phyloP scores from a whole-genome alignment of 352 stramenopile genomes.

The Globisporangium irregulare region DNA sequence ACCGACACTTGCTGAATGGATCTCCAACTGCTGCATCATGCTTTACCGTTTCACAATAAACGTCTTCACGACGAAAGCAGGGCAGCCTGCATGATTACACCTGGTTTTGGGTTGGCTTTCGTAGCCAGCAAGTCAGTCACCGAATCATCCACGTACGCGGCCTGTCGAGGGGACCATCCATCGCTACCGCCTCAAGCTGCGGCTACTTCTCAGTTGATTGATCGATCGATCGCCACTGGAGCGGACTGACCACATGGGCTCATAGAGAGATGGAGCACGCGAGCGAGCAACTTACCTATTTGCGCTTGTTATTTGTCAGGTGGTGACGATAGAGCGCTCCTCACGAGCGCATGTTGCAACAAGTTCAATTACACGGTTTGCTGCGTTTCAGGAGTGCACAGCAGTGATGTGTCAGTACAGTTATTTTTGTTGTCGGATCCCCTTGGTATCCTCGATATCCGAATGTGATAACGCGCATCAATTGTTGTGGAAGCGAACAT shows the following conservation, averaged over 20 bases:
- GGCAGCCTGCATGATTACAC: not conserved
- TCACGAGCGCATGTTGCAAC: not conserved
- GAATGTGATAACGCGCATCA: not conserved
- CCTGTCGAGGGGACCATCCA: not conserved
- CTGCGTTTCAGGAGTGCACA: not conserved
- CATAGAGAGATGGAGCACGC: not conserved
- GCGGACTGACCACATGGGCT: not conserved
- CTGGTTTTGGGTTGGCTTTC: not conserved
- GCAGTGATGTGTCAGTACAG: not conserved
- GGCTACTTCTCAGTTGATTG: not conserved
- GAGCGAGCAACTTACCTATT: not conserved
- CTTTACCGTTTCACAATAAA: not conserved
- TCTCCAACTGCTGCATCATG: not conserved
- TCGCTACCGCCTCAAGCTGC: not conserved
- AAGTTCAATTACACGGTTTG: not conserved
- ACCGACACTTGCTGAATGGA: not conserved
- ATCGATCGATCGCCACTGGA: constrained; percentile 1
- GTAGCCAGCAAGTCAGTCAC: not conserved
- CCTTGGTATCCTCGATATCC: not conserved
- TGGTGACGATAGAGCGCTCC: not conserved
- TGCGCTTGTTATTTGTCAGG: not conserved
- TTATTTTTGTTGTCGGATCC: not conserved
- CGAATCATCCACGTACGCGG: not conserved
- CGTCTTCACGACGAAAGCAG: not conserved
- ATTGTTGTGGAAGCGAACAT: not conserved